A percentile compares a stretch with the other conserved stretches of the same genome.
Evolutionary conservation across 2,329 filamentous ascomycete species (phyloP).

Genomic region (Clarireedia sp.): DNA sequence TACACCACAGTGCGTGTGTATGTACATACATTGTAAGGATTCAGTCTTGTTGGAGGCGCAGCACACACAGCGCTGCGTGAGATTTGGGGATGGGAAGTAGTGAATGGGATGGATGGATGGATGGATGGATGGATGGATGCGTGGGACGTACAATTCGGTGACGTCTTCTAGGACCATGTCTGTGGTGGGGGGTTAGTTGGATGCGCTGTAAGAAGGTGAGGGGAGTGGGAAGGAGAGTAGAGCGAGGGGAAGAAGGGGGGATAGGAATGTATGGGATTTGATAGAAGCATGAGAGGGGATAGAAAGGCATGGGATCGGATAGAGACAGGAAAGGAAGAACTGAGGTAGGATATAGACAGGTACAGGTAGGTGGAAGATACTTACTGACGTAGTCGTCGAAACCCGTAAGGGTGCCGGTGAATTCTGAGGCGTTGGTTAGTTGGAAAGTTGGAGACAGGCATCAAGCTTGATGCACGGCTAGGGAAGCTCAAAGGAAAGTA

Average conservation of each 20-base stretch:
- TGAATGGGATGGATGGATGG: background rate
- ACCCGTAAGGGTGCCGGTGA: conserved; percentile 85
- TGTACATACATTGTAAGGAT: background rate
- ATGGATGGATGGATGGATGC: background rate
- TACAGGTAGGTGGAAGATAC: conserved; percentile 37
- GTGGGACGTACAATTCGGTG: conserved; percentile 72
- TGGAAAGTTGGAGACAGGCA: background rate
- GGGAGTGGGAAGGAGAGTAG: no score
- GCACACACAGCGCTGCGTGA: background rate
- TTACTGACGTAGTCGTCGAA: conserved; percentile 99
- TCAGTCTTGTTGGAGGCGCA: background rate
- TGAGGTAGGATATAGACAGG: no score
- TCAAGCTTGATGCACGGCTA: background rate
- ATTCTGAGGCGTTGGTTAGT: conserved; percentile 52
- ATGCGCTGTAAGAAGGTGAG: background rate
- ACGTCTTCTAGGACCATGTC: conserved; percentile 99
- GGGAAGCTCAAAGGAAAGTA: background rate
- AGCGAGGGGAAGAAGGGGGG: no score
- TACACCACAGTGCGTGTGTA: background rate
- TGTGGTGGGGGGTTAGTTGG: conserved; percentile 33
- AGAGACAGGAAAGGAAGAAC: background rate
- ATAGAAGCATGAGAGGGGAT: no score
- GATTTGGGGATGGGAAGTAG: background rate
- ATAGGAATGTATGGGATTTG: no score
- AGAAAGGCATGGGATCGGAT: no score